Percentiles rank a stretch among this genome's conserved stretches.
These are phyloP conservation scores for Obba rivulosa DNA, from an alignment of 768 basidiomycete genomes.

Conservation along the genomic window DNA sequence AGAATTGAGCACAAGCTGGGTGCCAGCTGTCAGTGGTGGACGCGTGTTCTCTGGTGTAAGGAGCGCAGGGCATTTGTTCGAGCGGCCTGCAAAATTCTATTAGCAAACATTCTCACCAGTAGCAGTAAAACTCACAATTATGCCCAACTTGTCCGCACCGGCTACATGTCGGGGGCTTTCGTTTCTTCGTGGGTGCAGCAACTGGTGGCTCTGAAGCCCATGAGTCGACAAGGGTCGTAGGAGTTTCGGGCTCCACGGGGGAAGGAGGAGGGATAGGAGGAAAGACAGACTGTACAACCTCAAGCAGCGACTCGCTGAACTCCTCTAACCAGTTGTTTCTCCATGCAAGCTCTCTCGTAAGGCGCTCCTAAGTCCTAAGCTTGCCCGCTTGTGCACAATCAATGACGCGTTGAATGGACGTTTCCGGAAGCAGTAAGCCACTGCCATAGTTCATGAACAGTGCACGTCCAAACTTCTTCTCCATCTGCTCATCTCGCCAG, in stretches of 20 bases:
- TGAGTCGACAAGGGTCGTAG: too few relatives aligned
- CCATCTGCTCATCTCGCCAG: slow-evolving; percentile 12
- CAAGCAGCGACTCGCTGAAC: neutral
- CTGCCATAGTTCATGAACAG: slow-evolving; percentile 11
- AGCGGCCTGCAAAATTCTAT: too few relatives aligned
- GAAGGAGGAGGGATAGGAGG: neutral
- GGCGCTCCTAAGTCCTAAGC: slow-evolving; percentile 9
- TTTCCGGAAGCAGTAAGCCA: slow-evolving; percentile 14
- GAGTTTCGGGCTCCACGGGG: neutral
- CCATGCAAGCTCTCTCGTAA: slow-evolving; percentile 19
- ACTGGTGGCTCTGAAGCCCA: too few relatives aligned
- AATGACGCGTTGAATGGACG: slow-evolving; percentile 17
- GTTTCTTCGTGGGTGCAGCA: too few relatives aligned
- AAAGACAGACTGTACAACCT: neutral
- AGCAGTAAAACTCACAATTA: neutral
- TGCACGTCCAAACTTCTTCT: neutral
- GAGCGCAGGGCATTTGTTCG: too few relatives aligned
- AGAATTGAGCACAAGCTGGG: too few relatives aligned
- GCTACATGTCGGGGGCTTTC: neutral
- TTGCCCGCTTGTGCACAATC: slow-evolving; percentile 19
- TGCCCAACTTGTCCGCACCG: neutral
- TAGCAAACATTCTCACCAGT: too few relatives aligned
- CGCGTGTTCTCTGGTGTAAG: too few relatives aligned
- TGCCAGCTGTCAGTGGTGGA: too few relatives aligned
- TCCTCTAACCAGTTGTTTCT: neutral